Conservation (phyloP, 2,329 filamentous ascomycete species). For the Sporothrix luriei region DNA sequence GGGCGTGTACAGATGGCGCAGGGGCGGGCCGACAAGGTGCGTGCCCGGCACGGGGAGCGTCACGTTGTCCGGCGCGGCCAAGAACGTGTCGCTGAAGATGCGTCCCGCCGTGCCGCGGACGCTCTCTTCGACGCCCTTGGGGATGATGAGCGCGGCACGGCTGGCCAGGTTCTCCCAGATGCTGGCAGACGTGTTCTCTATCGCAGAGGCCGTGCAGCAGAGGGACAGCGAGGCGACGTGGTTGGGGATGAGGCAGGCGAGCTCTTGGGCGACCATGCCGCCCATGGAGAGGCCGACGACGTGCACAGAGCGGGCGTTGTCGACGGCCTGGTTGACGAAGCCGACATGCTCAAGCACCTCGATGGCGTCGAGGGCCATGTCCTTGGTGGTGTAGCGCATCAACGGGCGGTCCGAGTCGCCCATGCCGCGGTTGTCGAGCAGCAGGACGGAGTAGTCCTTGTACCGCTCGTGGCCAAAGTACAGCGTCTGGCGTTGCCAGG, state of each 20-base stretch:
- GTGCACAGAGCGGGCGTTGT: conserved; percentile 53
- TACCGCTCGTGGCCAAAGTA: conserved; percentile 75
- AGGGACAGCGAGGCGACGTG: conserved; percentile 61
- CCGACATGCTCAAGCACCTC: conserved; percentile 70
- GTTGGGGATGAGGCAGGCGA: conserved; percentile 59
- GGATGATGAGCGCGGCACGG: conserved; percentile 62
- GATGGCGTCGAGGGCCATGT: conserved; percentile 78
- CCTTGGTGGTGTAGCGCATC: conserved; percentile 75
- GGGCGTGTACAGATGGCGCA: background rate
- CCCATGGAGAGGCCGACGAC: conserved; percentile 81
- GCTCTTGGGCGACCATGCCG: conserved; percentile 89
- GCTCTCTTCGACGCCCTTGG: conserved; percentile 68
- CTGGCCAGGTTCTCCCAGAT: conserved; percentile 63
- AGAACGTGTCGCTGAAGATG: conserved; percentile 68
- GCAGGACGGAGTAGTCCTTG: conserved; percentile 69
- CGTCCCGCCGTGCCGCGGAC: conserved; percentile 65
- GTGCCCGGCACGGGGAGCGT: conserved; percentile 46
- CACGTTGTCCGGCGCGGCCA: conserved; percentile 62
- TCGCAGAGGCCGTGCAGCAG: conserved; percentile 61
- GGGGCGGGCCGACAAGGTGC: conserved; percentile 35
- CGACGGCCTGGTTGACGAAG: conserved; percentile 44
- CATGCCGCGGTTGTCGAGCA: conserved; percentile 84
- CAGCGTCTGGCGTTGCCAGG: conserved; percentile 82
- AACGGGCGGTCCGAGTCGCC: conserved; percentile 77
- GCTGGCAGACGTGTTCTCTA: conserved; percentile 65